These are phyloP conservation scores for Penicillium egyptiacum DNA, from an alignment of 495 filamentous ascomycete species.

Conservation along the genomic window DNA sequence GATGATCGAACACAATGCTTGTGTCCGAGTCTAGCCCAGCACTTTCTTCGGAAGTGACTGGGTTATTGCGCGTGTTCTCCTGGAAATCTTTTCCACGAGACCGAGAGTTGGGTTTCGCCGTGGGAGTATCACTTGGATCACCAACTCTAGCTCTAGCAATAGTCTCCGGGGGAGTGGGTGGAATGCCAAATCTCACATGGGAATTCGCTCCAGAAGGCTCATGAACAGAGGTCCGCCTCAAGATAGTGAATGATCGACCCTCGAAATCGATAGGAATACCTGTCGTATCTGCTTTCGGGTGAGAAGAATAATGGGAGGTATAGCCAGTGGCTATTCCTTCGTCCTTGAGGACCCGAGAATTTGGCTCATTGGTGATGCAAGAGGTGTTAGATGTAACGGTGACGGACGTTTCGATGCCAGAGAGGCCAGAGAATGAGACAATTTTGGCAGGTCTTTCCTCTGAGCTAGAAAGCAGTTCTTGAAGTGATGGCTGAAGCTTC, in stretches of 20 bases:
- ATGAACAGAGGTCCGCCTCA: constrained; percentile 7
- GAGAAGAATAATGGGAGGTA: not conserved
- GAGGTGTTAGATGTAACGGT: not conserved
- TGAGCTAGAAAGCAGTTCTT: constrained; percentile 17
- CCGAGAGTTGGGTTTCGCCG: constrained; percentile 6
- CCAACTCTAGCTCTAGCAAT: constrained; percentile 10
- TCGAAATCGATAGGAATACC: not conserved
- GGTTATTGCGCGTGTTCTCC: constrained; percentile 8
- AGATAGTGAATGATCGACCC: constrained; percentile 9
- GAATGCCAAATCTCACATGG: constrained; percentile 6
- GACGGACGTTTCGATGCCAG: not conserved
- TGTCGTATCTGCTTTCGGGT: not conserved
- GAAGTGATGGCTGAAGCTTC: constrained; percentile 1
- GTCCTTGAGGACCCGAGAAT: constrained; percentile 2
- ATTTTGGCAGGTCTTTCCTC: constrained; percentile 18
- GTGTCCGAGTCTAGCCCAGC: constrained; percentile 38
- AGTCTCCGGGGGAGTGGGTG: constrained; percentile 16
- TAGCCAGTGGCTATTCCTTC: not conserved
- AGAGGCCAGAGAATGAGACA: not conserved
- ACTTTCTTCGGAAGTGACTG: constrained; percentile 34
- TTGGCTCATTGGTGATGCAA: not conserved
- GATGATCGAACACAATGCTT: constrained; percentile 37
- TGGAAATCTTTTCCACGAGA: constrained; percentile 7
- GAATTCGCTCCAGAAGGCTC: not conserved
- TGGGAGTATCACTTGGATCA: constrained; percentile 12